Base-by-base conservation (phyloP, 345 rosid genomes). In the Garcia nutans region DNA sequence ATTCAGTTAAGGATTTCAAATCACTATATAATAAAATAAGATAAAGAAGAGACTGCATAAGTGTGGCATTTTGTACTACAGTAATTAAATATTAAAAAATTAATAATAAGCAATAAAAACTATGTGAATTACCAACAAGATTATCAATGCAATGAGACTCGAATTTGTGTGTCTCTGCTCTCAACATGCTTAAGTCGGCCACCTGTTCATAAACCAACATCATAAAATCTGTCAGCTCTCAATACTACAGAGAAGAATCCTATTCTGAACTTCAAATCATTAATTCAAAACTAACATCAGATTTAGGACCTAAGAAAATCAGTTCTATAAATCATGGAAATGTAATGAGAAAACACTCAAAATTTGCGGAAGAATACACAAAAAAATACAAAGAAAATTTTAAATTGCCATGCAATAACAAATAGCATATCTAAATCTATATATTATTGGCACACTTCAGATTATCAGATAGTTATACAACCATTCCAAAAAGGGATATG, bases 141-240 rank as follows among this genome's bases (percentile, higher is more conserved):
- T 93, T 89, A 75, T 96, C 99, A 44, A 88, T 58, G 81, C 90
- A 92, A 76, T 72, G 90, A 78, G 99, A 96, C 84, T 96, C 98
- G 74, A 96, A 96, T 79, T 96, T 96, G 74, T 84, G 96, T 42
- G 88, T 91, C 80, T 92, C 99, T 74, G 89, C 98, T 75, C 84
- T 89, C 85, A 93, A 80, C 94, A 86, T 63, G 81, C 86, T 86
- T 60, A 93, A 84, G 82, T 93, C 97, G 68, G 96, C 97, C 57
- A 91, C 94, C 94, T 96, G 88, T 64, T 69, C 74, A 78, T 15
- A 54, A 64, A 80, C 13, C 74, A 77, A 72, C 54, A 72, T 12
- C 45, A 45, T 69, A 17, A 73, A 52, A 70, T 17, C 50, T 64
- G 60, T 79, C 49, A 71, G 52, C 60, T 72, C 61, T 70, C 72